phyloP scores from a whole-genome alignment of 345 rosid species.

The Microthlaspi erraticum region DNA sequence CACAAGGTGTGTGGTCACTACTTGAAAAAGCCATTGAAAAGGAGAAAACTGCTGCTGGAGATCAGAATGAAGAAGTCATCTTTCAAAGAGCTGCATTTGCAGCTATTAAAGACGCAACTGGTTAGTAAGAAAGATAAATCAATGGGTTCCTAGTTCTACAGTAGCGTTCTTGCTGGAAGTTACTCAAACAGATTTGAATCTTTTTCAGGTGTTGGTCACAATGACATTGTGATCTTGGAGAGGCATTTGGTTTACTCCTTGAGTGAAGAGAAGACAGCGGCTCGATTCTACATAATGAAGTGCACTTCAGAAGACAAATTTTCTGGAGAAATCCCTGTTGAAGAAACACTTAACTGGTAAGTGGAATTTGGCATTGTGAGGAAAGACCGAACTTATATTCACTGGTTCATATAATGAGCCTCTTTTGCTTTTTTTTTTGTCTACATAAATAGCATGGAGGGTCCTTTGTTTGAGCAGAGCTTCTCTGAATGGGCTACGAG shows the following conservation, averaged over 20 bases:
- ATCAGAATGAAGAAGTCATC: constrained; percentile 45
- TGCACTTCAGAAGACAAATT: constrained; percentile 41
- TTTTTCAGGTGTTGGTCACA: constrained; percentile 54
- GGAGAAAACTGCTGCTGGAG: constrained; percentile 8
- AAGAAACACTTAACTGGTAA: constrained; percentile 57
- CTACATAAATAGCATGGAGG: constrained; percentile 55
- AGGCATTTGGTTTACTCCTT: constrained; percentile 57
- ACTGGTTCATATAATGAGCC: not conserved
- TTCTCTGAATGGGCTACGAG: constrained; percentile 47
- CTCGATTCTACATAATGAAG: constrained; percentile 61
- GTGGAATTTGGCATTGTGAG: constrained; percentile 14
- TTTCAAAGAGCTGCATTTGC: constrained; percentile 62
- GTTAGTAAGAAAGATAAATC: constrained; percentile 24
- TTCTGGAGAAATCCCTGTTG: constrained; percentile 44
- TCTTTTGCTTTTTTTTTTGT: constrained; percentile 11
- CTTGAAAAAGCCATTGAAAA: constrained; percentile 60
- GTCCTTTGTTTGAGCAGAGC: constrained; percentile 52
- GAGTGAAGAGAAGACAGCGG: constrained; percentile 55
- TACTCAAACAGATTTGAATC: constrained; percentile 20
- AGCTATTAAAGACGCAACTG: constrained; percentile 58
- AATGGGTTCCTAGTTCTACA: not conserved
- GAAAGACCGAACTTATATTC: not conserved
- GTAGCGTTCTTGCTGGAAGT: constrained; percentile 18
- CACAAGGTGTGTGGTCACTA: constrained; percentile 77
- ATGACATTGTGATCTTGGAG: constrained; percentile 53